Percentiles rank a stretch among this genome's conserved stretches.
Evolutionary conservation across 768 basidiomycete species (phyloP).

Genomic region (Mycena polygramma): DNA sequence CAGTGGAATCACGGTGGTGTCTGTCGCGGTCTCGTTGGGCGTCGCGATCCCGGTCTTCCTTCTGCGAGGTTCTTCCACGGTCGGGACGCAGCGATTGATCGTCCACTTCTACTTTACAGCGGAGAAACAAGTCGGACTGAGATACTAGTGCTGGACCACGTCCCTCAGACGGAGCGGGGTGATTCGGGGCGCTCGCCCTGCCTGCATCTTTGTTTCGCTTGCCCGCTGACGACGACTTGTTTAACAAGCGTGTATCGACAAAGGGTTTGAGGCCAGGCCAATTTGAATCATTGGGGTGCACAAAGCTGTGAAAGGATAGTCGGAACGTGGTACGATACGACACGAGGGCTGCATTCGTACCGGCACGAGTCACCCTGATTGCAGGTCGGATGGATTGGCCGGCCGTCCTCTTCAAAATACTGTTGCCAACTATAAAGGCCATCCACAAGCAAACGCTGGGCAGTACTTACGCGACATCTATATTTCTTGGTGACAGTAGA

Average conservation of each 20-base stretch:
- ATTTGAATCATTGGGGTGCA: slow-evolving; percentile 63
- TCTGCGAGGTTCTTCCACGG: slow-evolving; percentile 7
- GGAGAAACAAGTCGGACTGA: slow-evolving; percentile 59
- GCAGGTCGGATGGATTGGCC: slow-evolving; percentile 57
- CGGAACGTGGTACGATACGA: not conserved
- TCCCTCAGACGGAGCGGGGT: slow-evolving; percentile 36
- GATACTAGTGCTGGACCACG: slow-evolving; percentile 54
- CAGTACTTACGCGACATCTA: slow-evolving; percentile 59
- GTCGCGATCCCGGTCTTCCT: slow-evolving; percentile 29
- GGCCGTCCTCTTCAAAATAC: slow-evolving; percentile 64
- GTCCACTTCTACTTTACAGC: slow-evolving; percentile 46
- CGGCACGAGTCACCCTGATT: slow-evolving; percentile 64
- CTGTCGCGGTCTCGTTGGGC: slow-evolving; percentile 30
- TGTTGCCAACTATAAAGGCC: slow-evolving; percentile 35
- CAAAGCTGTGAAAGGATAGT: slow-evolving; percentile 49
- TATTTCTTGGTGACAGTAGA: slow-evolving; percentile 50
- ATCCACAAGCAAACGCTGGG: not conserved
- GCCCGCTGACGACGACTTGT: slow-evolving; percentile 18
- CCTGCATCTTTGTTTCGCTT: slow-evolving; percentile 35
- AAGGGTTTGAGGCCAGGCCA: slow-evolving; percentile 50
- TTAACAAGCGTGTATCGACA: slow-evolving; percentile 29
- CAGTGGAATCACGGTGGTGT: slow-evolving; percentile 9
- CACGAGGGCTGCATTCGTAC: slow-evolving; percentile 40
- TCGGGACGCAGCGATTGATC: slow-evolving; percentile 31
- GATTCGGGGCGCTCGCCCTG: slow-evolving; percentile 22